Evolutionary conservation across 2,329 filamentous ascomycete genomes (phyloP).

Genomic region (Coniosporium tulheliwenetii): DNA sequence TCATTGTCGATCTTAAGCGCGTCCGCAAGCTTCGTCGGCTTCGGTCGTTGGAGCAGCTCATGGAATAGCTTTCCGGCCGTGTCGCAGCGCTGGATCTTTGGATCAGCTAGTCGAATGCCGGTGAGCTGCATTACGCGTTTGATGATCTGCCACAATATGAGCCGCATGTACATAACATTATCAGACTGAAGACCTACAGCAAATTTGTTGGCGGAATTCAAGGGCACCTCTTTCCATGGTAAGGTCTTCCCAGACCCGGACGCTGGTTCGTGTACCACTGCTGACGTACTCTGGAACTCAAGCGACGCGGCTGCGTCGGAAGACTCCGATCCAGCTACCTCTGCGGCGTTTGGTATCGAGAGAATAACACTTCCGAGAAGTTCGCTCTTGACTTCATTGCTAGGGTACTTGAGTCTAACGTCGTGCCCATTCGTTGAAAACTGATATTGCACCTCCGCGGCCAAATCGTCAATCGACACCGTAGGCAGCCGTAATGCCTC

Average conservation of each 20-base stretch:
- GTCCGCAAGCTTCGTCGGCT: conserved; percentile 44
- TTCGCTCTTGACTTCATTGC: no score
- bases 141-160: conserved; percentile 42
- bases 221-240: no score
- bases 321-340: no score
- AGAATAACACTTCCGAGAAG: no score
- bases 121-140: conserved; percentile 73
- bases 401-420: no score
- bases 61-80: conserved; percentile 22
- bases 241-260: no score
- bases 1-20: conserved; percentile 33
- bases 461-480: background rate
- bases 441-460: no score
- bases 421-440: no score
- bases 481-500: conserved; percentile 2
- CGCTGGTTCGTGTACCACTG: no score
- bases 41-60: conserved; percentile 18
- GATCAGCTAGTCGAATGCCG: conserved; percentile 61
- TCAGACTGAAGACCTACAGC: conserved; percentile 12
- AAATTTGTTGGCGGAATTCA: conserved; percentile 15
- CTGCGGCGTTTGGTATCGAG: no score
- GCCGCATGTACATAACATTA: background rate
- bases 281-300: no score
- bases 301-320: no score
- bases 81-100: conserved; percentile 33